These are phyloP conservation scores for Mycosphaerelloides madeirae DNA, from an alignment of 2,329 filamentous ascomycete species.

Conservation along the genomic window DNA sequence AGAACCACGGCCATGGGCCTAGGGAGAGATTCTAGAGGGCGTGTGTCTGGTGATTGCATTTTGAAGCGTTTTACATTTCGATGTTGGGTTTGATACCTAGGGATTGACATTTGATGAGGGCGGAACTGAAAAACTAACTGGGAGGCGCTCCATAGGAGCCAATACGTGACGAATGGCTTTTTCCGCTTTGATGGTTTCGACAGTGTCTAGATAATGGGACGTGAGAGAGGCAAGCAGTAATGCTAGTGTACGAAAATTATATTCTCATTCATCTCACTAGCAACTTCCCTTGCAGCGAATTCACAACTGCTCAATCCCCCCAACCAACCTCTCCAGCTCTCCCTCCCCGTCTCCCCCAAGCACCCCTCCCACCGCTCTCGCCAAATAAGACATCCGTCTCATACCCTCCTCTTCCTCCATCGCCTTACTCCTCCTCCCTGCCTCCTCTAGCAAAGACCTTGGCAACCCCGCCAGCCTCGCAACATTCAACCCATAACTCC, in stretches of 20 bases:
- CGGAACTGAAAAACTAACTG: too few relatives aligned
- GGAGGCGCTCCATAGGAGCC: too few relatives aligned
- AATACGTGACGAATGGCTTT: too few relatives aligned
- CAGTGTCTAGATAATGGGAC: too few relatives aligned
- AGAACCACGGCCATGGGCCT: conserved; percentile 56
- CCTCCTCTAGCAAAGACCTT: conserved; percentile 68
- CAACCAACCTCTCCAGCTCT: conserved; percentile 38
- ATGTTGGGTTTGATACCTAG: too few relatives aligned
- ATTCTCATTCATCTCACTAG: too few relatives aligned
- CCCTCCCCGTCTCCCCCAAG: conserved; percentile 19
- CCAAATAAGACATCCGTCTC: conserved; percentile 52
- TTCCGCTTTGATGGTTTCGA: too few relatives aligned
- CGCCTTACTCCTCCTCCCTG: conserved; percentile 71
- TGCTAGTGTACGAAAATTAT: too few relatives aligned
- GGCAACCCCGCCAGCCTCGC: conserved; percentile 81
- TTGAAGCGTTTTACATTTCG: too few relatives aligned
- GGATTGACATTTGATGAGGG: too few relatives aligned
- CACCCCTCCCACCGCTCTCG: conserved; percentile 18
- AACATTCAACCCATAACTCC: conserved; percentile 92
- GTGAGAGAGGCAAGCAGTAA: too few relatives aligned
- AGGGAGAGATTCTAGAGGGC: conserved; percentile 14
- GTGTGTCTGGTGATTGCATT: too few relatives aligned
- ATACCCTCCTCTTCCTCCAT: conserved; percentile 69
- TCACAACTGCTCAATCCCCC: conserved; percentile 43
- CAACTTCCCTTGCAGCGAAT: not conserved